Conservation (phyloP, 2,329 filamentous ascomycete species). For the Verticillium alfalfae region DNA sequence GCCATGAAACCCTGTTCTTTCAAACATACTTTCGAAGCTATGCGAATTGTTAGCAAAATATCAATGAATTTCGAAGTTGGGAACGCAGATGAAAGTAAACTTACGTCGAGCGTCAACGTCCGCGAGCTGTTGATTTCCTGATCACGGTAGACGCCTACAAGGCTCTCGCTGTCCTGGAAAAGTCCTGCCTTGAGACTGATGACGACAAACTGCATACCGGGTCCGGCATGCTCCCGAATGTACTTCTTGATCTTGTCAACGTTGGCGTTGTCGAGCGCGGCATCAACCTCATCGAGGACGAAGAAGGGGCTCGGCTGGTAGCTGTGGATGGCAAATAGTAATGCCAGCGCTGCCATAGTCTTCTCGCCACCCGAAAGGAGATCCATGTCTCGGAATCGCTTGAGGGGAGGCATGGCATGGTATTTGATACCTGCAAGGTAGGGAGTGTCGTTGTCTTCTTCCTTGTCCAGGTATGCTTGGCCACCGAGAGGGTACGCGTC, state of each 20-base stretch:
- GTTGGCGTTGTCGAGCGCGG: slow-evolving; percentile 96
- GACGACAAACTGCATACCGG: slow-evolving; percentile 98
- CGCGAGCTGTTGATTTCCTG: slow-evolving; percentile 90
- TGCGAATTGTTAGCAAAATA: neutral
- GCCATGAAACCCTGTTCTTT: neutral
- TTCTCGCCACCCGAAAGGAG: slow-evolving; percentile 96
- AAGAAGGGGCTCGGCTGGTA: slow-evolving; percentile 97
- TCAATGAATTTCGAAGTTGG: neutral
- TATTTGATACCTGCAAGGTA: slow-evolving; percentile 97
- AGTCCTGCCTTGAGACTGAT: slow-evolving; percentile 93
- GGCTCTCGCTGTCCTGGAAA: slow-evolving; percentile 92
- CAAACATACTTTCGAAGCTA: slow-evolving; percentile 9
- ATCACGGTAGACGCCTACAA: slow-evolving; percentile 94
- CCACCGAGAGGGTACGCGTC: slow-evolving; percentile 92
- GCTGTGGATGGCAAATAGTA: slow-evolving; percentile 93
- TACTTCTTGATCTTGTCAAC: slow-evolving; percentile 96
- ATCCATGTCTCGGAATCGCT: slow-evolving; percentile 99
- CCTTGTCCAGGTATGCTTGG: slow-evolving; percentile 79
- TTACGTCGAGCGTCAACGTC: slow-evolving; percentile 91
- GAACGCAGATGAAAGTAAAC: slow-evolving; percentile 28
- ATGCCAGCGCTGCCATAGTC: slow-evolving; percentile 94
- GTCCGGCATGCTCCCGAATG: slow-evolving; percentile 86
- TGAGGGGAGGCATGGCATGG: slow-evolving; percentile 96
- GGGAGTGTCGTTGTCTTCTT: slow-evolving; percentile 91
- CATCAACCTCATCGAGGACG: slow-evolving; percentile 95